Conservation (phyloP, 116 monocot species). For the Iris pallida region DNA sequence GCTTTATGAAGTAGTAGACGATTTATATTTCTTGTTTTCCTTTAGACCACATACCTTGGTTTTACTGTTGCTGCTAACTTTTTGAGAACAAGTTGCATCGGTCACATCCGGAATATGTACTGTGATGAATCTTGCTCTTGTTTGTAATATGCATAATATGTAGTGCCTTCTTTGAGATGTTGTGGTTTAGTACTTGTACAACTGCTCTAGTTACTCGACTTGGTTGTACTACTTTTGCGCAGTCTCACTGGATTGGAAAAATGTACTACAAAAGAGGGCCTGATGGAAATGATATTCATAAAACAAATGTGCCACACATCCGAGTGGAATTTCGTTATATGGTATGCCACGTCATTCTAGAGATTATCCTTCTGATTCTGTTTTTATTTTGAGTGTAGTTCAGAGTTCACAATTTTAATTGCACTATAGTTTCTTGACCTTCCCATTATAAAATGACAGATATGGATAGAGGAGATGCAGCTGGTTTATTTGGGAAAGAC, state of each 20-base stretch:
- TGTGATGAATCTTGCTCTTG: too few relatives aligned
- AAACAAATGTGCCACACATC: conserved; percentile 96
- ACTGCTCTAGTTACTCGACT: too few relatives aligned
- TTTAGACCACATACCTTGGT: too few relatives aligned
- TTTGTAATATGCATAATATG: too few relatives aligned
- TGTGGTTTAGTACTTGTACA: too few relatives aligned
- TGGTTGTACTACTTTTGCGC: not conserved
- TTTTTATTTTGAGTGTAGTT: not conserved
- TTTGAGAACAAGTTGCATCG: too few relatives aligned
- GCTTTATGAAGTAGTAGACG: too few relatives aligned
- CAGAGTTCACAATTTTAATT: not conserved
- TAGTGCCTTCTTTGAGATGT: too few relatives aligned
- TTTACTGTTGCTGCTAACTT: too few relatives aligned
- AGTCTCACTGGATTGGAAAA: conserved; percentile 99
- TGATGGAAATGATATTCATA: conserved; percentile 91
- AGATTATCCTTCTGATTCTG: not conserved
- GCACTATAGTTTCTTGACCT: not conserved
- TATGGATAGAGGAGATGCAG: conserved; percentile 81
- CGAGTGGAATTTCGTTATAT: conserved; percentile 86
- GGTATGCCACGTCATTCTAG: conserved; percentile 11
- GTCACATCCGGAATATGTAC: too few relatives aligned
- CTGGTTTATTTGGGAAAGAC: conserved; percentile 72
- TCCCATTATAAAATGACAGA: conserved; percentile 24
- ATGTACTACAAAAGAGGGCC: conserved; percentile 82
- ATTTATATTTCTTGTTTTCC: too few relatives aligned